A percentile compares a stretch with the other conserved stretches of the same genome.
Conservation (phyloP, 1,139 yeast genomes). For the Suhomyces bokatorum region DNA sequence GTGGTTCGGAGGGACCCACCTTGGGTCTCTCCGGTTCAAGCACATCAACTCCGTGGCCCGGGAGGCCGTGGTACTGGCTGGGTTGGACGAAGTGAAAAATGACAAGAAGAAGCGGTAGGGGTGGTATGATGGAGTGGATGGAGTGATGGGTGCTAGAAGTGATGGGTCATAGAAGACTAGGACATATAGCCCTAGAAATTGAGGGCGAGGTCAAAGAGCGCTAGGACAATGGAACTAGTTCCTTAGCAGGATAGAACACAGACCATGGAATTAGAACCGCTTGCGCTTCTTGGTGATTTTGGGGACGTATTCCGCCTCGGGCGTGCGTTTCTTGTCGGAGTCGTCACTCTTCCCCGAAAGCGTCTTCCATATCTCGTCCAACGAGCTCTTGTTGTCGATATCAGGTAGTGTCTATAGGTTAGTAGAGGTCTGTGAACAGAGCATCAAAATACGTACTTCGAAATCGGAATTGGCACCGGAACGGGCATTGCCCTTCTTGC, state of each 20-base stretch:
- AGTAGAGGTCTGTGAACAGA: background rate
- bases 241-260: too few species aligned
- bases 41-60: slow-evolving; percentile 90
- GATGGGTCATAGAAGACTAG: too few species aligned
- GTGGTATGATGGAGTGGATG: background rate
- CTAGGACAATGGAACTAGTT: too few species aligned
- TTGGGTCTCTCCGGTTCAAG: slow-evolving; percentile 92
- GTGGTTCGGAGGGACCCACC: slow-evolving; percentile 91
- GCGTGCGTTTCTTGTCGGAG: slow-evolving; percentile 8
- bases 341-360: slow-evolving; percentile 17
- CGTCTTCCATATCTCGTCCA: slow-evolving; percentile 34
- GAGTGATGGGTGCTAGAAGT: too few species aligned
- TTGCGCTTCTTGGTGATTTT: slow-evolving; percentile 22
- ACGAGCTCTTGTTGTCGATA: slow-evolving; percentile 13
- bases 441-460: slow-evolving; percentile 13
- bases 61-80: slow-evolving; percentile 73
- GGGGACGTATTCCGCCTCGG: slow-evolving; percentile 18
- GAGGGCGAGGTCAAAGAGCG: too few species aligned
- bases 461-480: background rate
- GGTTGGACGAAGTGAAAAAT: slow-evolving; percentile 31
- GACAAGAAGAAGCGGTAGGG: slow-evolving; percentile 25
- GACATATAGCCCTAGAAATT: too few species aligned
- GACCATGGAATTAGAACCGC: too few species aligned
- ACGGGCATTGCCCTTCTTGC: background rate
- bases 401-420: slow-evolving; percentile 4